phyloP scores from a whole-genome alignment of 2,329 filamentous ascomycete species.

The Phyllosticta citrichinensis region DNA sequence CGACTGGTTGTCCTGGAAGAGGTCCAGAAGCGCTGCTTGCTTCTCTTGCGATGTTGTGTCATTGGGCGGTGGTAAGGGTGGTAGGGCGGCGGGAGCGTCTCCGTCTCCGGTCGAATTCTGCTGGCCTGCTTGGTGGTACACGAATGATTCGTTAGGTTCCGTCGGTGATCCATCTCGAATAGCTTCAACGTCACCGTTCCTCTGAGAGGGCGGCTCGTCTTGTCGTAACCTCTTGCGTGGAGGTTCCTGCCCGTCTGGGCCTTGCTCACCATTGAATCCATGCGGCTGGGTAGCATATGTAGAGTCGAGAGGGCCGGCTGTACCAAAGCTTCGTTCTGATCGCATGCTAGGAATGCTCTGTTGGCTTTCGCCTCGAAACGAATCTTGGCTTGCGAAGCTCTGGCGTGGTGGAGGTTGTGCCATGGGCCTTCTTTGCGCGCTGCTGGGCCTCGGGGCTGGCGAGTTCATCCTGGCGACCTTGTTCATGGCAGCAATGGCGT shows the following conservation, averaged over 20 bases:
- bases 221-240: constrained; percentile 66
- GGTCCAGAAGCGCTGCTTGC: constrained; percentile 72
- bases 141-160: constrained; percentile 70
- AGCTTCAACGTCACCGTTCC: constrained; percentile 45
- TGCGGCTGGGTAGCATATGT: constrained; percentile 49
- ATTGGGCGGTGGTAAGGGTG: constrained; percentile 51
- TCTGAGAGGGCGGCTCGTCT: constrained; percentile 27
- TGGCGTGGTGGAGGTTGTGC: constrained; percentile 65
- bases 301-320: constrained; percentile 48
- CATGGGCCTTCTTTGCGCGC: constrained; percentile 57
- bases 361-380: constrained; percentile 63
- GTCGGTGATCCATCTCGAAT: constrained; percentile 61
- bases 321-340: constrained; percentile 64
- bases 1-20: constrained; percentile 40
- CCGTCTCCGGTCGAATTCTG: constrained; percentile 35
- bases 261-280: constrained; percentile 6
- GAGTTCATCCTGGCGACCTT: constrained; percentile 85
- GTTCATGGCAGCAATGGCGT: constrained; percentile 90
- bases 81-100: constrained; percentile 50
- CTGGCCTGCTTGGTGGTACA: constrained; percentile 46
- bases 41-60: constrained; percentile 65
- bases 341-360: constrained; percentile 61
- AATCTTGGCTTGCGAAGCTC: constrained; percentile 52
- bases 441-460: constrained; percentile 56
- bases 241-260: constrained; percentile 54